Conservation (phyloP, 2,329 filamentous ascomycete genomes). For the Fonsecaea pedrosoi region DNA sequence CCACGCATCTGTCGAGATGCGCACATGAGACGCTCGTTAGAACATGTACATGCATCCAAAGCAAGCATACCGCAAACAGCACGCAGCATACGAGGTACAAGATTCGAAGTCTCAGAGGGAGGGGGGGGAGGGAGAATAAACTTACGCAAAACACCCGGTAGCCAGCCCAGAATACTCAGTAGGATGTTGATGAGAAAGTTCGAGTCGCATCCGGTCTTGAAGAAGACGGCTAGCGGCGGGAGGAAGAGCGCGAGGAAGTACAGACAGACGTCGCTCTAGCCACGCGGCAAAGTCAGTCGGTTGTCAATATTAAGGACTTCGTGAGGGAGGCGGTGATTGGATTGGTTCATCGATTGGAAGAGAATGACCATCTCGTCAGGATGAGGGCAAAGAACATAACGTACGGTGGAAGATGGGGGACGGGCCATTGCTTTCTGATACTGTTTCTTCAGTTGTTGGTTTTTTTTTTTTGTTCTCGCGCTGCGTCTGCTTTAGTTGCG, state of each 20-base stretch:
- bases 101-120: background rate
- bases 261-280: constrained; percentile 37
- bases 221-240: constrained; percentile 88
- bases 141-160: constrained; percentile 85
- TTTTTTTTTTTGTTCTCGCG: background rate
- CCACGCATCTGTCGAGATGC: constrained; percentile 32
- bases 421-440: constrained; percentile 15
- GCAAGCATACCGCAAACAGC: no score
- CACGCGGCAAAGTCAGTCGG: background rate
- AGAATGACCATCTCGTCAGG: no score
- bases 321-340: background rate
- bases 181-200: constrained; percentile 92
- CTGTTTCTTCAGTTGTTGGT: background rate
- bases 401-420: constrained; percentile 27
- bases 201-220: constrained; percentile 85
- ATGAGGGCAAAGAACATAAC: background rate
- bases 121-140: constrained; percentile 39
- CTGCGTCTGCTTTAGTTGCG: no score
- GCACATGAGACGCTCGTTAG: background rate
- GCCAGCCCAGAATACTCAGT: constrained; percentile 76
- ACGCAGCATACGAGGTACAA: no score
- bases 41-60: no score
- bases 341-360: no score
- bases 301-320: no score
- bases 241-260: constrained; percentile 81